A percentile compares a stretch with the other conserved stretches of the same genome.
Conservation (phyloP, 306 rosid genomes). For the Pyrus communis region DNA sequence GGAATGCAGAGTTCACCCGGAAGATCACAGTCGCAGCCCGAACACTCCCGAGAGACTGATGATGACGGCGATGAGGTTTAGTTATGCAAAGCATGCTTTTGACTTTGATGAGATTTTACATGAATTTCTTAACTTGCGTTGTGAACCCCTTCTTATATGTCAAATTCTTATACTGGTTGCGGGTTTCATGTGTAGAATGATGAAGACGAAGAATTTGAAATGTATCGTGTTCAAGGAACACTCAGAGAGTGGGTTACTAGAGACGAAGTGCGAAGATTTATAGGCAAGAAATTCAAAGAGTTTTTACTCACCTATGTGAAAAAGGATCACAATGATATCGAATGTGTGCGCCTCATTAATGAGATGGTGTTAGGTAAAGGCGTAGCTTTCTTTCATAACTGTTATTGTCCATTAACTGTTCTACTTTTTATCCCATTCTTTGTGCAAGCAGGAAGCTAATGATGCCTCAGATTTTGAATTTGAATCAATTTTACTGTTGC, state of each 20-base stretch:
- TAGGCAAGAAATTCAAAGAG: constrained; percentile 78
- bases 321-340: constrained; percentile 39
- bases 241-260: constrained; percentile 96
- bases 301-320: constrained; percentile 73
- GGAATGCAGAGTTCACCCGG: constrained; percentile 84
- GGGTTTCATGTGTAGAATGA: constrained; percentile 52
- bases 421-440: not conserved
- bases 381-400: not conserved
- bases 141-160: not conserved
- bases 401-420: not conserved
- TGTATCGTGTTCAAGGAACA: constrained; percentile 95
- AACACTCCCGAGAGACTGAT: constrained; percentile 67
- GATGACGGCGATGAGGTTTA: constrained; percentile 66
- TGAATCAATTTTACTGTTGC: not conserved
- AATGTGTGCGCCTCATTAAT: constrained; percentile 74
- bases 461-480: not conserved
- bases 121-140: not conserved
- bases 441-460: not conserved
- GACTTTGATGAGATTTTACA: not conserved
- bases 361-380: constrained; percentile 93
- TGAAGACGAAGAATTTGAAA: constrained; percentile 57
- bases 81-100: not conserved
- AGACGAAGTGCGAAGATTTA: constrained; percentile 91
- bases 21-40: constrained; percentile 75
- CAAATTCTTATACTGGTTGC: not conserved